Evolutionary conservation across 768 basidiomycete genomes (phyloP), one percentile per base, ranked within the genome.

Genomic region (Pleurotus giganteus): DNA sequence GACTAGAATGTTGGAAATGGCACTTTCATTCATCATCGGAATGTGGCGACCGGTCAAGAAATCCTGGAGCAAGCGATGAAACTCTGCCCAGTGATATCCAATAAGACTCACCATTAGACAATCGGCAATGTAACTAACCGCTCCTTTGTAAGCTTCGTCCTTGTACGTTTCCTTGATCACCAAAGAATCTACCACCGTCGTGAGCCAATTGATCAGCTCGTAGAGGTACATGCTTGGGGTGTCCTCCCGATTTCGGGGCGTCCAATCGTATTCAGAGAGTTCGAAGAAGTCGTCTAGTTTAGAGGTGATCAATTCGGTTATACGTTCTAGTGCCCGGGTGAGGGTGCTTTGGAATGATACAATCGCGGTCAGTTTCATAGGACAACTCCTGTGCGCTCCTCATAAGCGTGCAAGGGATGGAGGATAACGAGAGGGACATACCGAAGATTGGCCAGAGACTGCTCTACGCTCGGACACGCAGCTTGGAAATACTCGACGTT

Each of bases 271-370:
- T 70, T 96, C 92, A 3, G 95, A 89, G 39, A 96, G 77, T 57
- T 93, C 97, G 67, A 97, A 96, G 74, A 96, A 96, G 61, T 94
- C 91, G 64, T 96, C 91, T 5, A 98, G 84, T 66, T 99, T 98
- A 19, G 89, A 89, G 6, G 85, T 82, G 63, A 98, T 95, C 41
- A 96, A 79, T 9, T 78, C 77, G 15, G 88, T 85, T 60, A 98
- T 90, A 4, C 93, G 88, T 28, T 77, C 74, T 44, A 86, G 78
- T 7, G 94, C 89, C 37, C 80, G 80, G 8, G 79, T 73, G 34
- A 94, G 78, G 2, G 91, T 87, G 15, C 75, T 66, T 47, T 82
- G 77, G 65, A 98, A 95, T 1, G 90, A 82, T 2, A 71, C 69
- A 15, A 74, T 75, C 23, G 83, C 83, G 34, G 74, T 77, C 11